Evolutionary conservation across 768 basidiomycete species (phyloP).

Genomic region (Tulasnella sp.): DNA sequence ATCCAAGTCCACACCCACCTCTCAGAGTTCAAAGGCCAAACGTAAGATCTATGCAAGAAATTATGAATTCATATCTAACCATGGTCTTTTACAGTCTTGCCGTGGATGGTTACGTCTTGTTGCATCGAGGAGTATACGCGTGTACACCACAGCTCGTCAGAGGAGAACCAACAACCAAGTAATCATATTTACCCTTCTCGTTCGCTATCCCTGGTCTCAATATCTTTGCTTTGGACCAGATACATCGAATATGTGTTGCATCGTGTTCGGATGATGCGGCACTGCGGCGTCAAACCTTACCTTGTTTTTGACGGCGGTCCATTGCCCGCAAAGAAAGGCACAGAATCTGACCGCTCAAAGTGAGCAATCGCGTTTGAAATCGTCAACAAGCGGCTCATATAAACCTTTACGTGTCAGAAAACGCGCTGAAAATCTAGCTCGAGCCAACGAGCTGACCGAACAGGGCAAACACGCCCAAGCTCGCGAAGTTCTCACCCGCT

Average conservation of each 20-base stretch:
- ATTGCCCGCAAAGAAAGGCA: slow-evolving; percentile 87
- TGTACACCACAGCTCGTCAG: slow-evolving; percentile 88
- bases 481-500: slow-evolving; percentile 81
- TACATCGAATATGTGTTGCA: slow-evolving; percentile 97
- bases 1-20: slow-evolving; percentile 74
- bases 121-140: slow-evolving; percentile 79
- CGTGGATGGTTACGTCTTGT: slow-evolving; percentile 93
- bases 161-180: slow-evolving; percentile 78
- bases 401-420: slow-evolving; percentile 34
- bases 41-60: slow-evolving; percentile 30
- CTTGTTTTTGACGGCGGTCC: slow-evolving; percentile 96
- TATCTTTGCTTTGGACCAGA: slow-evolving; percentile 36
- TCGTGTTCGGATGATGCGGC: slow-evolving; percentile 72
- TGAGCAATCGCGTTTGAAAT: slow-evolving; percentile 24
- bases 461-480: slow-evolving; percentile 78
- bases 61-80: neutral
- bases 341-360: slow-evolving; percentile 69
- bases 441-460: slow-evolving; percentile 61
- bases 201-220: neutral
- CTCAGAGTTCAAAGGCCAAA: slow-evolving; percentile 74
- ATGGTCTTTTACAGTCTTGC: slow-evolving; percentile 44
- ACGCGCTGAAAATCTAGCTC: slow-evolving; percentile 67
- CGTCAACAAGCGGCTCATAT: neutral
- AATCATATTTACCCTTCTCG: slow-evolving; percentile 29
- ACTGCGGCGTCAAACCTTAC: slow-evolving; percentile 79